Conservation (phyloP, 2,329 filamentous ascomycete species). For the Eurotiales sp. region DNA sequence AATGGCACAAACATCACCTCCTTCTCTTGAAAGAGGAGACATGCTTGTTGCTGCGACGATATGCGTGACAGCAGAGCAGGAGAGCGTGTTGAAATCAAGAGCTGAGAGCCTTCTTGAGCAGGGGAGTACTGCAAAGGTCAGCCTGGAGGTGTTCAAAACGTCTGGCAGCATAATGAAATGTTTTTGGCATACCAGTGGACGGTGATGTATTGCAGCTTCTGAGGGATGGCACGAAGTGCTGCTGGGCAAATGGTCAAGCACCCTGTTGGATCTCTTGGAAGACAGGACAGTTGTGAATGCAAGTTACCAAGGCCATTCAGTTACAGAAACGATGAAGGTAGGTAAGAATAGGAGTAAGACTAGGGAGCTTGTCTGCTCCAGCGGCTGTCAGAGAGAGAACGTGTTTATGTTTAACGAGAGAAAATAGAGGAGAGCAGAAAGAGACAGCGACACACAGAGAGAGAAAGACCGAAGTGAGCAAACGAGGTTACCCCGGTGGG, state of each 20-base stretch:
- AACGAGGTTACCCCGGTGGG: too few species aligned
- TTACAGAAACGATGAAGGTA: background rate
- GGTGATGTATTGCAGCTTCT: background rate
- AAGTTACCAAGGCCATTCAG: background rate
- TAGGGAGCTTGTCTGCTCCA: background rate
- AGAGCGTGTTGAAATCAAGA: background rate
- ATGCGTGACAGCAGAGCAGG: background rate
- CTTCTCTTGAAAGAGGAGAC: conserved; percentile 32
- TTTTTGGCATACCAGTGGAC: background rate
- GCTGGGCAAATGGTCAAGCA: background rate
- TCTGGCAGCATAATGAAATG: background rate
- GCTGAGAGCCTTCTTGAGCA: background rate
- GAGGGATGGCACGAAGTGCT: background rate
- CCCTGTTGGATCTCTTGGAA: background rate
- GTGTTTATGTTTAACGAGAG: background rate
- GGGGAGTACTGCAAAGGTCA: too few species aligned
- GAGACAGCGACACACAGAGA: background rate
- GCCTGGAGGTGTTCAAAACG: background rate
- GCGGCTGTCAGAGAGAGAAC: background rate
- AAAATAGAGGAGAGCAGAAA: background rate
- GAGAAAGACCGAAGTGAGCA: background rate
- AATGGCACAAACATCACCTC: conserved; percentile 64
- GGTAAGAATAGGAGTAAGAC: conserved; percentile 12
- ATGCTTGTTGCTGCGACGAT: background rate
- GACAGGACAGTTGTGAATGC: background rate